Base-by-base conservation (phyloP, 495 filamentous ascomycete genomes). In the Penicillium coffeae region DNA sequence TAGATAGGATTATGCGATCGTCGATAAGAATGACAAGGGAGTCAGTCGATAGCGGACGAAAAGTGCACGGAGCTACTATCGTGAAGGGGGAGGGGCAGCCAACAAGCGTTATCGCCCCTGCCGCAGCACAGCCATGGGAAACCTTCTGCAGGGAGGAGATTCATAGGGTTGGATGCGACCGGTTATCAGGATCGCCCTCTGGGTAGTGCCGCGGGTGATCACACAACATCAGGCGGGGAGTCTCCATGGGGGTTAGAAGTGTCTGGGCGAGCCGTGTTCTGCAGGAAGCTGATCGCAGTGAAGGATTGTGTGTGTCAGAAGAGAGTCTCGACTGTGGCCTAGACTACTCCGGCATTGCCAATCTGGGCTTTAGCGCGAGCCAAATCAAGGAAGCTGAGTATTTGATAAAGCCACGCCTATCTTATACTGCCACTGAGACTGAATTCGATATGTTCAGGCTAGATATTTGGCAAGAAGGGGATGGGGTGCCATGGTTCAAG, bases 101-200 rank as follows among this genome's bases (percentile, higher is more conserved):
- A 61, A 52, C 58, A 21, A 32, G 55, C 59, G 52, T 59, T 48
- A 51, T 59, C 55, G 51, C 35, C 50, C 35, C 34, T 51, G 46
- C 51, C 12, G 56, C 44, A 10, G 38, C 42, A 48, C 51, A 33
- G 44, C 41, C 48, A 15, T 48, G 38, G 48, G 36, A 50, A 63
- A 57, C 56, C 50, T 52, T 53, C 48, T 54, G 45, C 49, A 45
- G 44, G 43, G 47, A 51, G 54, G 58, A 43, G 47, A 37, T 52
- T 47, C 42, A 50, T 46, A 21, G 44, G 42, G 21, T 45, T 21
- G 42, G 45, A 14, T 32, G 42, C 40, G 35, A 21, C 38, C 20
- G 25, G 47, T 10, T 30, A 33, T 13, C 38, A n/a, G n/a, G n/a
- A n/a, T n/a, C n/a, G n/a, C n/a, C n/a, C n/a, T n/a, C n/a, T n/a